Percentiles rank a stretch among this genome's conserved stretches.
These are phyloP conservation scores for Solanum habrochaites DNA, from an alignment of 257 asterid genomes.

Conservation along the genomic window DNA sequence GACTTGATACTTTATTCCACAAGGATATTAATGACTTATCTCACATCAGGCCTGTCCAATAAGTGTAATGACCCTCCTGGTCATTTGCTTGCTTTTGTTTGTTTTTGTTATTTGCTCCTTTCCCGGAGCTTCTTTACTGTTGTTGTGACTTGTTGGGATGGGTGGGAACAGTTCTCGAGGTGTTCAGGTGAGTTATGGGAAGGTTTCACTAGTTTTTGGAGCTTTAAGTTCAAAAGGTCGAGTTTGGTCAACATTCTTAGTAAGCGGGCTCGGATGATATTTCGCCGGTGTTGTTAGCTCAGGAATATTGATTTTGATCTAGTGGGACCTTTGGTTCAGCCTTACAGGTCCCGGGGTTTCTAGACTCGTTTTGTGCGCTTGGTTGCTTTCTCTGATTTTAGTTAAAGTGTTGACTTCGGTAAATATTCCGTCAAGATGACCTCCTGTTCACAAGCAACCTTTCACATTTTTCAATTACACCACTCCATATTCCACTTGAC, in stretches of 20 bases:
- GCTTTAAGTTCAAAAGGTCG: not conserved
- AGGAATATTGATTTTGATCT: not conserved
- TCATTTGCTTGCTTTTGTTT: not conserved
- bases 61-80: not conserved
- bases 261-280: not conserved
- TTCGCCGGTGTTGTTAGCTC: not conserved
- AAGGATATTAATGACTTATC: not conserved
- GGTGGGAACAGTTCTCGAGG: not conserved
- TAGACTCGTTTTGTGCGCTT: not conserved
- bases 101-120: not conserved
- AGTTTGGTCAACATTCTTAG: not conserved
- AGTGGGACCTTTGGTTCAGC: not conserved
- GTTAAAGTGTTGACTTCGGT: not conserved
- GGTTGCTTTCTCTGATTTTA: not conserved
- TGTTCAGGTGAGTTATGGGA: not conserved
- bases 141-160: not conserved
- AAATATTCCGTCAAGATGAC: not conserved
- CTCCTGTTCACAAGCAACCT: not conserved
- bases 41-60: not conserved
- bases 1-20: not conserved
- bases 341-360: not conserved
- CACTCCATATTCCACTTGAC: not conserved
- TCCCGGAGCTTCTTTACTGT: not conserved
- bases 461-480: not conserved
- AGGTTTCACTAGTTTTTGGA: not conserved